Base-by-base conservation (phyloP, 2,329 filamentous ascomycete genomes). In the Aspergillus novoparasiticus region DNA sequence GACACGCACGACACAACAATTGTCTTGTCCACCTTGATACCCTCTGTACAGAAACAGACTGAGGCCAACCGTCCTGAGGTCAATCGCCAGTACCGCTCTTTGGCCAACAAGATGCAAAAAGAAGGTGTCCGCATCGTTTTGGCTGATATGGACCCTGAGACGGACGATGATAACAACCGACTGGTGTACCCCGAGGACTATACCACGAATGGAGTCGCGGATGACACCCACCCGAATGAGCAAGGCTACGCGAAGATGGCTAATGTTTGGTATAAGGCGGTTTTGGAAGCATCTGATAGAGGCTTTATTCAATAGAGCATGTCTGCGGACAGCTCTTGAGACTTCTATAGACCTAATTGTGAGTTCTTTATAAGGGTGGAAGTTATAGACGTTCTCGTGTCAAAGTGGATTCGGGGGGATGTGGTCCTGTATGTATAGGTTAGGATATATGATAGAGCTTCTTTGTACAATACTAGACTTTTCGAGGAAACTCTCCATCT, bases 11-110 rank as follows among this genome's bases (percentile, higher is more conserved):
- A 66, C 43, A 74, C 73, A 3, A 72, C 70, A 1, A 68, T 78
- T 19, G 70, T 78, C 23, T 60, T 78, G 6, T 78, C 76, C 4
- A 78, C 76, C 0, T 65, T 78, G 1, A 62, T 78, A 5, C 72
- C 71, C 3, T 50, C 46, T 30, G 23, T 30, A 19, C 72, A 67
- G 16, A 64, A 66, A 26, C 41, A 58, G 2, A 14, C 60, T 5
- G 41, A 14, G 56, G 5, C 16, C 41, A 12, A 64, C 64, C 26
- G 46, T 62, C 19, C 50, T 57, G 0, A 11, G 4, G 69, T 71
- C 57, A 76, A 68, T 61, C 26, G 48, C 8, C 71, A 76, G 56
- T 75, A 73, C 54, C 67, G 69, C 4, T 36, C 62, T 10, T 53
- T 77, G 2, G 73, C 63, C 5, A 66, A 64, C 0, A 58, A 61